phyloP scores from a whole-genome alignment of 1,139 yeast genomes.

The Suhomyces coccinellae region DNA sequence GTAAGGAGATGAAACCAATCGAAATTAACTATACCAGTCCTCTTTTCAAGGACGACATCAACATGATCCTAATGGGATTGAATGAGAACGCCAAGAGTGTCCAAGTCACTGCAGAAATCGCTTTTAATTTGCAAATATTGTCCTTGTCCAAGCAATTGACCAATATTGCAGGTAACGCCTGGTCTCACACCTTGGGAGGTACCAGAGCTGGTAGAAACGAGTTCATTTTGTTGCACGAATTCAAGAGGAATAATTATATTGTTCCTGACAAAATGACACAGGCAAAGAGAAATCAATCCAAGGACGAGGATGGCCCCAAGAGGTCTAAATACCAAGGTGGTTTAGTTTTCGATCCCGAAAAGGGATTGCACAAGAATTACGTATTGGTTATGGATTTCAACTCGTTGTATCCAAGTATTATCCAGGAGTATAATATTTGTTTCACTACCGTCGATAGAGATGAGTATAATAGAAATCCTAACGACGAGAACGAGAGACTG shows the following conservation, averaged over 20 bases:
- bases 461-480: conserved; percentile 42
- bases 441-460: conserved; percentile 91
- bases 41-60: conserved; percentile 67
- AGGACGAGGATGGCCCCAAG: conserved; percentile 53
- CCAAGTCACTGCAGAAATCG: conserved; percentile 72
- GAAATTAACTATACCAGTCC: conserved; percentile 75
- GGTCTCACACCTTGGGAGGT: conserved; percentile 95
- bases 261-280: conserved; percentile 81
- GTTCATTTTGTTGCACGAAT: conserved; percentile 89
- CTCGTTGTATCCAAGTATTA: conserved; percentile 94
- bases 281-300: conserved; percentile 39
- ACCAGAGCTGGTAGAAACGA: conserved; percentile 97
- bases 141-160: conserved; percentile 91
- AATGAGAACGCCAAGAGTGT: conserved; percentile 71
- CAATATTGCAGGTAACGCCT: conserved; percentile 93
- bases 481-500: conserved; percentile 65
- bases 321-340: conserved; percentile 95
- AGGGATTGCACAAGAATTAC: conserved; percentile 87
- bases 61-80: conserved; percentile 65
- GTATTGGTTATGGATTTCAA: conserved; percentile 97
- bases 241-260: conserved; percentile 73
- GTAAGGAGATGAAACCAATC: conserved; percentile 56
- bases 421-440: conserved; percentile 95
- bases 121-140: conserved; percentile 79
- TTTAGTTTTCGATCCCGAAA: conserved; percentile 94